Evolutionary conservation across 768 basidiomycete species (phyloP), one percentile per base, ranked within the genome.

Genomic region (Stropharia rugosoannulata): DNA sequence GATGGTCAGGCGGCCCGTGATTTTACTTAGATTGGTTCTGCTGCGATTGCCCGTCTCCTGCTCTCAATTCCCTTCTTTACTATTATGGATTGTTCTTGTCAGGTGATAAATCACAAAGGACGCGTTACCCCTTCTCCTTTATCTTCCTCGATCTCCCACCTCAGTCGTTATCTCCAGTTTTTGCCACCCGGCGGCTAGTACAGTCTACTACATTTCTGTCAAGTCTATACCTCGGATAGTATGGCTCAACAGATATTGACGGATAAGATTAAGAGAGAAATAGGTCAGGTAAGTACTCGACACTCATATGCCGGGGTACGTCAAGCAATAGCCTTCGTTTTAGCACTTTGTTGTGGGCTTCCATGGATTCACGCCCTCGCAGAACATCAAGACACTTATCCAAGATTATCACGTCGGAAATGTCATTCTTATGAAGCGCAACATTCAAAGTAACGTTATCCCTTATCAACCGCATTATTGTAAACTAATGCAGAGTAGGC

Each of bases 261-360:
- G 1, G 73, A 80, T 2, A 62, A 67, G 16, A 64, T 73, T 40
- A 77, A 72, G 54, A 70, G 76, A 32, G 73, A 79, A 40, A 58
- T 67, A 27, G 66, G 66, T 25, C 66, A 67, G 64, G 66, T 67
- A 46, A 15, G 37, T 9, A n/a, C 12, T 13, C 38, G 13, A n/a
- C n/a, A n/a, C n/a, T 19, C 11, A 38, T 32, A n/a, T 29, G 40
- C 1, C 0, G 27, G 29, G 16, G 44, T 11, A 16, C 32, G 11
- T 12, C 13, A 10, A 54, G 18, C 15, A 9, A n/a, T 38, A 36
- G 27, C 25, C 16, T 2, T 35, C 5, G 44, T 12, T 42, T n/a
- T 58, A 88, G 85, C 87, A 88, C 64, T 87, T 90, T 61, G 83
- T 90, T 12, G 73, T 86, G 58, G 87, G 88, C 15, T 89, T 88